Evolutionary conservation across 768 basidiomycete genomes (phyloP), one percentile per base, ranked within the genome.

Genomic region (Austroboletus eburneus): DNA sequence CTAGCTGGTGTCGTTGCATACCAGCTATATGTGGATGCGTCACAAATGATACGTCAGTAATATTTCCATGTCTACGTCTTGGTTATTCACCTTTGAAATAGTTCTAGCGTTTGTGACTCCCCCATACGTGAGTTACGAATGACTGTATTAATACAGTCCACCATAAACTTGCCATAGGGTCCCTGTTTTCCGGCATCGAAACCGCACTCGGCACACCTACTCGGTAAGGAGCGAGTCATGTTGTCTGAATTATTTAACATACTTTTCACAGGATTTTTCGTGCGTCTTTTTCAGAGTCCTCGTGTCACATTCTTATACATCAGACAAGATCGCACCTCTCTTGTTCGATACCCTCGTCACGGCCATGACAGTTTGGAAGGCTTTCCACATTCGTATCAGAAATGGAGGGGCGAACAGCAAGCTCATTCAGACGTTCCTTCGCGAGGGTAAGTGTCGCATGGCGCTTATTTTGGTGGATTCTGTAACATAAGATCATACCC

Each of bases 161-260:
- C n/a, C 36, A 38, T 9, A 29, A 29, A 39, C 14, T 33, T 78
- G 78, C 67, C 68, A 17, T 66, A 61, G 46, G 87, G 87, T 0
- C 87, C 87, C 33, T 90, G 87, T 65, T 78, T 89, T 55, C 87
- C 87, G 0, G 82, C 75, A 72, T 88, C 87, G 29, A 87, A 85
- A 62, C 87, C 86, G 25, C 86, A 86, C 62, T 88, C 87, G 4
- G 87, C 86, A 9, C 86, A 90, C 71, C 71, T 90, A 57, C 77
- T 90, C 43, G 87, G 87, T 86, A 63, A 62, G 17, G 42, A 72
- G 10, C 56, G 16, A 25, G 27, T 24, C 33, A 38, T 47, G 8
- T 29, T 4, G n/a, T 40, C 43, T 23, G 18, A 29, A 35, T 17
- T 33, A 8, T 46, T 49, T 56, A 52, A 44, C 32, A 36, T 47